Evolutionary conservation across 2,329 filamentous ascomycete species (phyloP).

Genomic region (Hymenoscyphus repandus): DNA sequence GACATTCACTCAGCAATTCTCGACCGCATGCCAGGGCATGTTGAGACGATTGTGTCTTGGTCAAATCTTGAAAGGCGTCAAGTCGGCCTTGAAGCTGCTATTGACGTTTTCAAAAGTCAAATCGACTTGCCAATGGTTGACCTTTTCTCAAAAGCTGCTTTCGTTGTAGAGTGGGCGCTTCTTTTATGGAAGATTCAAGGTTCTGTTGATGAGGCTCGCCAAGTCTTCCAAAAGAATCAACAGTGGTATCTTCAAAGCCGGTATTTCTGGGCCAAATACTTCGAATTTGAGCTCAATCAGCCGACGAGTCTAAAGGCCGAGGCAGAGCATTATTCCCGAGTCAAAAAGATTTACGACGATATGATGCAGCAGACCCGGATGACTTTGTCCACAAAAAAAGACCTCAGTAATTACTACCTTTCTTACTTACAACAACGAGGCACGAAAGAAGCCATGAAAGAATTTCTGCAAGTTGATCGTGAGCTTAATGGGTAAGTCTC

Average conservation of each 20-base stretch:
- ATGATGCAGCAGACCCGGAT: slow-evolving; percentile 70
- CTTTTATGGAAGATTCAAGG: slow-evolving; percentile 86
- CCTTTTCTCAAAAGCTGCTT: slow-evolving; percentile 74
- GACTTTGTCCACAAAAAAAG: slow-evolving; percentile 60
- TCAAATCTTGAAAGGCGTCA: slow-evolving; percentile 84
- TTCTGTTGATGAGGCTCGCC: slow-evolving; percentile 71
- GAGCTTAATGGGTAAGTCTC: slow-evolving; percentile 74
- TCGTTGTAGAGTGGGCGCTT: slow-evolving; percentile 84
- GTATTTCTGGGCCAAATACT: slow-evolving; percentile 84
- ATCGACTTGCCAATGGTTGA: slow-evolving; percentile 69
- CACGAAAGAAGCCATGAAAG: slow-evolving; percentile 76
- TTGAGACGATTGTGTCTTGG: slow-evolving; percentile 83
- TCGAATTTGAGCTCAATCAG: slow-evolving; percentile 84
- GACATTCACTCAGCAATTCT: slow-evolving; percentile 83
- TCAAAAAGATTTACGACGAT: slow-evolving; percentile 75
- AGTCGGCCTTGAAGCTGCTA: slow-evolving; percentile 75
- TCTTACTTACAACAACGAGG: slow-evolving; percentile 78
- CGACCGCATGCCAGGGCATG: slow-evolving; percentile 68
- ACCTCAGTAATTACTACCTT: slow-evolving; percentile 75
- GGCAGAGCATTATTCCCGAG: slow-evolving; percentile 60
- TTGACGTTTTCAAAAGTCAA: slow-evolving; percentile 75
- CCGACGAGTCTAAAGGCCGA: slow-evolving; percentile 63
- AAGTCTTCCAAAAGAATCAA: slow-evolving; percentile 75
- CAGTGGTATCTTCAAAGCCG: slow-evolving; percentile 81
- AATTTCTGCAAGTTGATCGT: slow-evolving; percentile 76